Conservation (phyloP, 2,329 filamentous ascomycete species). For the Orbilia javanica region DNA sequence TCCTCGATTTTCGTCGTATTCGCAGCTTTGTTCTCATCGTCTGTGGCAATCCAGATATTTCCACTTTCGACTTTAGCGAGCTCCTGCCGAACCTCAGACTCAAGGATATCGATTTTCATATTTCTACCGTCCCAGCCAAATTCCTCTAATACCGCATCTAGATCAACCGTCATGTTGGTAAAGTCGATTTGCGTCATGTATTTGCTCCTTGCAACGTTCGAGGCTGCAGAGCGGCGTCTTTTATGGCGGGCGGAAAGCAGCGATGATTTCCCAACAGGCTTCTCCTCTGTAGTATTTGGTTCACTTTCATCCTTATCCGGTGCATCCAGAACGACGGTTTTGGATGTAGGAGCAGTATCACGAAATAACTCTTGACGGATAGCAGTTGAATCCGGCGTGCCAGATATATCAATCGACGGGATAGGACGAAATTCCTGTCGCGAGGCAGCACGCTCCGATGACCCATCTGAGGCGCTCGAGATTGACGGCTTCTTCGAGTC, state of each 20-base stretch:
- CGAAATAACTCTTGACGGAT: conserved; percentile 11
- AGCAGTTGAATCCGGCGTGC: conserved; percentile 15
- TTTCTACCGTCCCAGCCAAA: conserved; percentile 62
- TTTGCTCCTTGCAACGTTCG: conserved; percentile 36
- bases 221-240: conserved; percentile 46
- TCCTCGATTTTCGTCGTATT: conserved; percentile 91
- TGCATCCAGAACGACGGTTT: conserved; percentile 14
- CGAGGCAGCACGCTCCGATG: conserved; percentile 11
- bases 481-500: conserved; percentile 19
- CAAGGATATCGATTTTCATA: conserved; percentile 61
- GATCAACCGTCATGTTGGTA: conserved; percentile 61
- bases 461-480: background rate
- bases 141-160: conserved; percentile 61
- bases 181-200: conserved; percentile 61
- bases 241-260: conserved; percentile 51
- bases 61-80: conserved; percentile 62
- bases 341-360: conserved; percentile 7
- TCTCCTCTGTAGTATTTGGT: conserved; percentile 13
- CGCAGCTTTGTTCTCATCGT: conserved; percentile 64
- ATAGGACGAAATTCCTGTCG: conserved; percentile 22
- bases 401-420: conserved; percentile 53
- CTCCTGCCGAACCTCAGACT: conserved; percentile 61
- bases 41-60: conserved; percentile 62
- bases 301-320: conserved; percentile 17
- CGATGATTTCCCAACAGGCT: conserved; percentile 33